Conservation (phyloP, 768 basidiomycete genomes). For the Pleurotus pulmonarius region DNA sequence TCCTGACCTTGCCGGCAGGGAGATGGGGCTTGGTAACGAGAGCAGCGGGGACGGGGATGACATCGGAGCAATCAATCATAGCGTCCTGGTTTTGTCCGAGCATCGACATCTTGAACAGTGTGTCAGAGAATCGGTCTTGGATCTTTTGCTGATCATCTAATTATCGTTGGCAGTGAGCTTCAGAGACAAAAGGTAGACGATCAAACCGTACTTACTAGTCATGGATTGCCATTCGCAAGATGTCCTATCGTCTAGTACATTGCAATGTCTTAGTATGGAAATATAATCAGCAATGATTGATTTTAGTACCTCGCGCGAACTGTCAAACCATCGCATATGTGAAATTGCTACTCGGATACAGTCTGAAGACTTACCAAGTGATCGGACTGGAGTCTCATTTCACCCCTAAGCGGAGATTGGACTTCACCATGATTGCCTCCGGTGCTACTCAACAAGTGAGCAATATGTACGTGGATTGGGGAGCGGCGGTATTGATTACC, state of each 20-base stretch:
- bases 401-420: slow-evolving; percentile 25
- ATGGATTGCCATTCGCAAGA: slow-evolving; percentile 45
- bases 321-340: too few species aligned
- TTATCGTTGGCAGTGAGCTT: neutral
- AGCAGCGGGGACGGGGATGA: slow-evolving; percentile 31
- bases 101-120: slow-evolving; percentile 39
- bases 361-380: slow-evolving; percentile 13
- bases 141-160: slow-evolving; percentile 30
- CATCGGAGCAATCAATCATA: slow-evolving; percentile 41
- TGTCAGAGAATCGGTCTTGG: slow-evolving; percentile 30
- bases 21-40: slow-evolving; percentile 23
- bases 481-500: slow-evolving; percentile 19
- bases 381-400: slow-evolving; percentile 44
- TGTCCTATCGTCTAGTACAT: slow-evolving; percentile 32
- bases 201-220: too few species aligned
- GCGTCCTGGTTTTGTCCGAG: slow-evolving; percentile 32
- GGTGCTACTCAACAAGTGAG: slow-evolving; percentile 21
- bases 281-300: neutral
- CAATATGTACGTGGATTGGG: neutral
- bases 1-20: slow-evolving; percentile 24
- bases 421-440: slow-evolving; percentile 31
- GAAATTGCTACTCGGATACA: too few species aligned
- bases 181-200: too few species aligned
- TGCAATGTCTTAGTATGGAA: neutral
- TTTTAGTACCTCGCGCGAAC: slow-evolving; percentile 22